phyloP scores from a whole-genome alignment of 2,329 filamentous ascomycete species.

The Blastomyces gilchristii region DNA sequence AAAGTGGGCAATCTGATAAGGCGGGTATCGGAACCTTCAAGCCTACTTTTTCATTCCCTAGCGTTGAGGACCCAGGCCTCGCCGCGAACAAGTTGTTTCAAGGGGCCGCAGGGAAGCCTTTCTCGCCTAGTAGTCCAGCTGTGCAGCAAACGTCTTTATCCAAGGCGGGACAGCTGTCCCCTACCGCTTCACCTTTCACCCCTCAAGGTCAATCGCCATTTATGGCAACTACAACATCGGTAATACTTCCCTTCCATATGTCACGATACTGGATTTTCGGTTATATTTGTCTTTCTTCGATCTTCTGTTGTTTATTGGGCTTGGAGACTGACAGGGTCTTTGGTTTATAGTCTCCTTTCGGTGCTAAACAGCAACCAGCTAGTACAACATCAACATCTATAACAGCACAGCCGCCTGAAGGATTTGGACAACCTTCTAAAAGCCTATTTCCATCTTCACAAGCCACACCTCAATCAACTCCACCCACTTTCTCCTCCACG shows the following conservation, averaged over 20 bases:
- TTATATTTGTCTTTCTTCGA: not conserved
- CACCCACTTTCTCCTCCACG: conserved; percentile 6
- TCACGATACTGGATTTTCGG: not conserved
- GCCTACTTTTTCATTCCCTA: not conserved
- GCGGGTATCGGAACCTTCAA: conserved; percentile 9
- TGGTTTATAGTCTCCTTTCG: not conserved
- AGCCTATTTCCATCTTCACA: not conserved
- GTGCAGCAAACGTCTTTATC: not conserved
- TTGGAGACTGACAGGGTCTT: not conserved
- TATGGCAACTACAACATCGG: conserved; percentile 2
- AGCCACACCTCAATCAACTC: not conserved
- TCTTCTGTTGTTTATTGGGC: not conserved
- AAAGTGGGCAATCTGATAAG: conserved; percentile 13
- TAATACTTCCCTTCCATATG: not conserved
- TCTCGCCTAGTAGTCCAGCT: not conserved
- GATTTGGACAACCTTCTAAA: conserved; percentile 1
- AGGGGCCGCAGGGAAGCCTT: not conserved
- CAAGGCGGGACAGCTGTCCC: conserved; percentile 10
- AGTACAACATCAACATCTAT: not conserved
- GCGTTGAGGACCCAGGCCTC: not conserved
- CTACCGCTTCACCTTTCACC: conserved; percentile 13
- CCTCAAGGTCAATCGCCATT: conserved; percentile 8
- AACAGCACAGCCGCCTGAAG: not conserved
- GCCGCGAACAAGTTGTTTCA: no score
- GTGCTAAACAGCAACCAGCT: not conserved